A percentile compares a stretch with the other conserved stretches of the same genome.
These are phyloP conservation scores for Neospermospora avenae DNA, from an alignment of 2,329 filamentous ascomycete species.

Conservation along the genomic window DNA sequence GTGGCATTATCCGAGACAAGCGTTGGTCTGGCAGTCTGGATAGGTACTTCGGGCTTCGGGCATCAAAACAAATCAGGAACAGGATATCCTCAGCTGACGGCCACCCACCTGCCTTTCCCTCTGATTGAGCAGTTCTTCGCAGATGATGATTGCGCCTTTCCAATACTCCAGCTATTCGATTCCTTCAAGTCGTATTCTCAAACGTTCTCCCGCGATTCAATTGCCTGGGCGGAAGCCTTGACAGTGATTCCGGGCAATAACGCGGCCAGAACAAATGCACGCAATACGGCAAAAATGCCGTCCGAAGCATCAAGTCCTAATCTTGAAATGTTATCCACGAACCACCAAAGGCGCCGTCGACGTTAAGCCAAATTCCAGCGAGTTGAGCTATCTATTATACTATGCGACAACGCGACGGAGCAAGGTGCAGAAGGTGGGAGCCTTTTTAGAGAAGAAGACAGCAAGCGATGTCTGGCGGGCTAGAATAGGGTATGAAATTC, in stretches of 20 bases:
- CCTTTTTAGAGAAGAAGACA: conserved; percentile 91
- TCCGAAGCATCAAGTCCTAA: conserved; percentile 94
- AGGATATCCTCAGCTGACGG: conserved; percentile 10
- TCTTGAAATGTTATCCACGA: conserved; percentile 94
- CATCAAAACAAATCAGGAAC: conserved; percentile 9
- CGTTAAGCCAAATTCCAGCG: conserved; percentile 93
- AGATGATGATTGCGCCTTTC: conserved; percentile 3
- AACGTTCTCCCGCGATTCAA: conserved; percentile 3
- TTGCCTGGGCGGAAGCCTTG: neutral
- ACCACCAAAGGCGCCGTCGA: conserved; percentile 88
- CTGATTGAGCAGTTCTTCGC: neutral
- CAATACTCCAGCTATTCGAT: neutral
- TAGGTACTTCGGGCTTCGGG: too few relatives aligned
- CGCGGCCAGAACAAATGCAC: conserved; percentile 48
- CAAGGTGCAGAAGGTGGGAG: conserved; percentile 94
- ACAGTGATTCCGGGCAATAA: neutral
- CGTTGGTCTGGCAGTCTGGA: neutral
- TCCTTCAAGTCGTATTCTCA: neutral
- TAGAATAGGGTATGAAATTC: conserved; percentile 71
- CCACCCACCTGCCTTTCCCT: neutral
- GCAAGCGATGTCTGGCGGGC: conserved; percentile 86
- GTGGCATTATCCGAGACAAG: conserved; percentile 1
- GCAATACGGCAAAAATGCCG: conserved; percentile 67
- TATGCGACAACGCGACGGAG: conserved; percentile 92
- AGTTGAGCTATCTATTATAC: conserved; percentile 94